A percentile compares a stretch with the other conserved stretches of the same genome.
Conservation (phyloP, 176 grass and related monocot genomes). For the Musa troglodytarum region DNA sequence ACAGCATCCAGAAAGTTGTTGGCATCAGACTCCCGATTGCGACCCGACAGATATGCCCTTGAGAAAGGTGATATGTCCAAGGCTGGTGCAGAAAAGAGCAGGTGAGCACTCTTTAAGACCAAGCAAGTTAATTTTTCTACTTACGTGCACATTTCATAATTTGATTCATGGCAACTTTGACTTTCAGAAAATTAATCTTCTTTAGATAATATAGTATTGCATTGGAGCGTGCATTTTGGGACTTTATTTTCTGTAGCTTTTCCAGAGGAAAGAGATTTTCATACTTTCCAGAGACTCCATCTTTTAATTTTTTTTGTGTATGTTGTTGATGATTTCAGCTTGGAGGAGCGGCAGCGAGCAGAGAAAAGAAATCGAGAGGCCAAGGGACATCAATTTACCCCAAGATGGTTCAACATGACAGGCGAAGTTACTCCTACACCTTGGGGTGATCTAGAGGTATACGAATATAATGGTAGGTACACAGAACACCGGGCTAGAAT, state of each 20-base stretch:
- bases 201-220: no score
- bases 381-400: slow-evolving; percentile 54
- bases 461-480: slow-evolving; percentile 83
- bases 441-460: slow-evolving; percentile 88
- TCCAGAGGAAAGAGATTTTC: background rate
- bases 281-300: background rate
- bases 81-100: slow-evolving; percentile 75
- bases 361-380: slow-evolving; percentile 77
- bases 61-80: slow-evolving; percentile 93
- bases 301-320: background rate
- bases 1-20: slow-evolving; percentile 72
- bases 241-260: no score
- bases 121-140: background rate
- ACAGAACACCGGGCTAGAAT: slow-evolving; percentile 46
- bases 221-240: no score
- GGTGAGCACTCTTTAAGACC: slow-evolving; percentile 26
- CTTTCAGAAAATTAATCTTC: no score
- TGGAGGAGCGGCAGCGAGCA: slow-evolving; percentile 82
- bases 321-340: slow-evolving; percentile 30
- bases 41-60: slow-evolving; percentile 78
- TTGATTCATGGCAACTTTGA: no score
- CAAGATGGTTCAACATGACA: slow-evolving; percentile 74
- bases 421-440: slow-evolving; percentile 51
- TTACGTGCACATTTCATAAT: no score
- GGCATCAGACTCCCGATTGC: slow-evolving; percentile 79